Conservation (phyloP, 768 basidiomycete genomes). For the Suillus fuscotomentosus region DNA sequence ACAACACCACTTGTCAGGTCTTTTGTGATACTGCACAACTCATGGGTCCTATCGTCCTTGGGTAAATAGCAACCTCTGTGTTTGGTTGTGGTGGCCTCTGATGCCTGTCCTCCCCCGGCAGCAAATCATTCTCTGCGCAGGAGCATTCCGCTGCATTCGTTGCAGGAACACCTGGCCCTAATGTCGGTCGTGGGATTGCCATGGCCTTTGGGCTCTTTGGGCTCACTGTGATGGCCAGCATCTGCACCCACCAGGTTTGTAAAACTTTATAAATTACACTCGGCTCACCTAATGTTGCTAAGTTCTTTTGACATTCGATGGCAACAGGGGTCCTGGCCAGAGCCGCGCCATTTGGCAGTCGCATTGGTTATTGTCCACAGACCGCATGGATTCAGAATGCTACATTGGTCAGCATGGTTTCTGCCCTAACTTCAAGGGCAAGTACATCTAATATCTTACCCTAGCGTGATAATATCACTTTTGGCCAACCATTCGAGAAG, state of each 20-base stretch:
- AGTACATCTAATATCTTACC: background rate
- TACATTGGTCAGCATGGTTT: conserved; percentile 38
- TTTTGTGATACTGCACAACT: conserved; percentile 60
- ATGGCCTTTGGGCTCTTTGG: conserved; percentile 56
- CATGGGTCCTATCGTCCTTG: conserved; percentile 62
- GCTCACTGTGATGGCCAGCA: conserved; percentile 48
- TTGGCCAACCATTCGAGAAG: conserved; percentile 64
- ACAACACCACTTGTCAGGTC: conserved; percentile 35
- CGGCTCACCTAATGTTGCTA: background rate
- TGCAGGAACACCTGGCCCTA: conserved; percentile 33
- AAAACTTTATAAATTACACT: background rate
- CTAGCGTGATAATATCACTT: conserved; percentile 65
- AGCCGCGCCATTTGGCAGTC: conserved; percentile 61
- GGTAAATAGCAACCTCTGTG: conserved; percentile 26
- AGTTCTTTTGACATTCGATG: conserved; percentile 76
- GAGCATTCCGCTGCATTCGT: conserved; percentile 39
- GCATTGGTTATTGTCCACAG: conserved; percentile 69
- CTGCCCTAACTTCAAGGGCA: background rate
- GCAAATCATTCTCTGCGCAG: conserved; percentile 58
- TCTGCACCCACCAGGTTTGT: conserved; percentile 61
- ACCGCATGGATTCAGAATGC: conserved; percentile 79
- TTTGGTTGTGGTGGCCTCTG: background rate
- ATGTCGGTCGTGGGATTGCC: conserved; percentile 54
- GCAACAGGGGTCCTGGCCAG: conserved; percentile 62
- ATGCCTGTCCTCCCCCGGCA: conserved; percentile 16